These are phyloP conservation scores for Sedum album DNA, from an alignment of 164 flowering plant genomes.

Conservation along the genomic window DNA sequence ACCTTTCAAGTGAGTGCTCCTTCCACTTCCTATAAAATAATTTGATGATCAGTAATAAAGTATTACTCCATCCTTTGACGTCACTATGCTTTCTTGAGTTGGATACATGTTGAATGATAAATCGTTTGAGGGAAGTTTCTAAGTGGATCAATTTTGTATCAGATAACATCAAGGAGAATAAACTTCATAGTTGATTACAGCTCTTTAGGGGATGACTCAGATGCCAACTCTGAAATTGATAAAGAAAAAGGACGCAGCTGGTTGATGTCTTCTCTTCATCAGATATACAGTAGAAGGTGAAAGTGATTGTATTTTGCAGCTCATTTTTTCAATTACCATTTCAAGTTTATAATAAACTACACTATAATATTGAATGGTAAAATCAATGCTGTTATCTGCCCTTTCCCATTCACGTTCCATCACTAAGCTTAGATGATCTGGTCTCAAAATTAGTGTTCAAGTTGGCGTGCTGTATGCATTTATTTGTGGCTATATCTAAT, in stretches of 20 bases:
- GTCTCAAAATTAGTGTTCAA: neutral
- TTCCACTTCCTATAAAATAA: neutral
- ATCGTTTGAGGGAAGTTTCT: neutral
- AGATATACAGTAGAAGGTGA: slow-evolving; percentile 89
- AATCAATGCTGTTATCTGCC: neutral
- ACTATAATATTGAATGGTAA: neutral
- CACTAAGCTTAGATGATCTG: too few species aligned
- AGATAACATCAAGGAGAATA: slow-evolving; percentile 83
- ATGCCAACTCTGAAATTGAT: slow-evolving; percentile 25
- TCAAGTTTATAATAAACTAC: too few species aligned
- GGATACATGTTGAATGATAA: neutral
- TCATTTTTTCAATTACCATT: too few species aligned
- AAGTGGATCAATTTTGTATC: slow-evolving; percentile 16
- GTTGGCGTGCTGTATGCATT: neutral
- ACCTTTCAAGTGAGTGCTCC: slow-evolving; percentile 76
- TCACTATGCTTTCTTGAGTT: neutral
- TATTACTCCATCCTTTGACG: neutral
- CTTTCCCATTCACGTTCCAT: too few species aligned
- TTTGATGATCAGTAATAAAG: neutral
- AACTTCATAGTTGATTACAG: slow-evolving; percentile 70
- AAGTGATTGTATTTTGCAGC: neutral
- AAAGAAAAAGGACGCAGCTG: slow-evolving; percentile 73
- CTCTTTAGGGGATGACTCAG: slow-evolving; percentile 28
- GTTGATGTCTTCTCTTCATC: slow-evolving; percentile 86
- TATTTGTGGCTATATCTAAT: neutral